These are phyloP conservation scores for Clarkia xantiana DNA, from an alignment of 345 rosid species.

Conservation along the genomic window DNA sequence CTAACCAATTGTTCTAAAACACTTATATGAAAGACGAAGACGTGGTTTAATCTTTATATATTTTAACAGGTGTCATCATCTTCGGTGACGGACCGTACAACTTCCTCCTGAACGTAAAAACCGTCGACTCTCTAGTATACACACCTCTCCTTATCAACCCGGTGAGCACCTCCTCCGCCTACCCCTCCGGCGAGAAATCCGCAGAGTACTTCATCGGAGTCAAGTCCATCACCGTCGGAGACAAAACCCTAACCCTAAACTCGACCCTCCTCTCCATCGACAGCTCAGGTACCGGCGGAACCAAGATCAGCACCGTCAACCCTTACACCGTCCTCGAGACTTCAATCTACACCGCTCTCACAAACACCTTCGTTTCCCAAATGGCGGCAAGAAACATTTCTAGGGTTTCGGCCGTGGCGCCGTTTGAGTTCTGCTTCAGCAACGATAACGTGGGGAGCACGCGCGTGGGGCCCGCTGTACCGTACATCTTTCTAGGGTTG, in stretches of 20 bases:
- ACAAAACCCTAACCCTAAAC: conserved; percentile 17
- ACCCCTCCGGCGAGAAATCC: too few relatives aligned
- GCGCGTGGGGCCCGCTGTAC: conserved; percentile 28
- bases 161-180: too few relatives aligned
- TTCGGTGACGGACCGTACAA: conserved; percentile 47
- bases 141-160: too few relatives aligned
- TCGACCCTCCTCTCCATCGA: conserved; percentile 15
- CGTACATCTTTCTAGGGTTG: conserved; percentile 21
- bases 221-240: background rate
- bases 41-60: conserved; percentile 34
- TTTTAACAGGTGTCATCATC: conserved; percentile 30
- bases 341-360: conserved; percentile 39
- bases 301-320: conserved; percentile 54
- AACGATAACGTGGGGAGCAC: conserved; percentile 20
- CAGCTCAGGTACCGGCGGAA: conserved; percentile 40
- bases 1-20: too few relatives aligned
- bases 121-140: conserved; percentile 6
- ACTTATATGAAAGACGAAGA: too few relatives aligned
- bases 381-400: conserved; percentile 28
- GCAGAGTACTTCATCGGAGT: too few relatives aligned
- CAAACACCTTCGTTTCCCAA: conserved; percentile 21
- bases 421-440: conserved; percentile 50
- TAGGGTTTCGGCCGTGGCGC: conserved; percentile 27
- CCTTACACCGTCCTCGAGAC: conserved; percentile 48
- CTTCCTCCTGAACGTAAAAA: conserved; percentile 37